A percentile compares a stretch with the other conserved stretches of the same genome.
phyloP scores from a whole-genome alignment of 1,284 basidiomycete species.

The Ustilago loliicola region DNA sequence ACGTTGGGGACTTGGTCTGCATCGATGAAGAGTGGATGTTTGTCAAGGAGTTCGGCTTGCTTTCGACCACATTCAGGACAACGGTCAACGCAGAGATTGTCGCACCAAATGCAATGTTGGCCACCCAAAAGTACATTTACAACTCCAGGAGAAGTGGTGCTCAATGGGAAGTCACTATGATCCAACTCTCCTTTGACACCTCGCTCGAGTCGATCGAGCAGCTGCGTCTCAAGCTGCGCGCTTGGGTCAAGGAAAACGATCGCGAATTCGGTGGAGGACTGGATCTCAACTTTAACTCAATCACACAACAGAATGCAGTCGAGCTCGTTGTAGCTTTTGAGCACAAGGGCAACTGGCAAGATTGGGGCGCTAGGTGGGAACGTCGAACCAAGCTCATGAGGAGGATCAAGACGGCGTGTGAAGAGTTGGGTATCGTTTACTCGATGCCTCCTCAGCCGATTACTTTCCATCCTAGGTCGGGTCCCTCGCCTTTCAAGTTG shows the following conservation, averaged over 20 bases:
- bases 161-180: slow-evolving; percentile 82
- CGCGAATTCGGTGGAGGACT: slow-evolving; percentile 73
- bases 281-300: slow-evolving; percentile 69
- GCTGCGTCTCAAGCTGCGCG: slow-evolving; percentile 76
- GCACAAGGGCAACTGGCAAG: slow-evolving; percentile 86
- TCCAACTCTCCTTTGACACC: slow-evolving; percentile 68
- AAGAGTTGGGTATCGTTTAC: slow-evolving; percentile 60
- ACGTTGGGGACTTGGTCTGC: slow-evolving; percentile 69
- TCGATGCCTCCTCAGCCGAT: slow-evolving; percentile 64
- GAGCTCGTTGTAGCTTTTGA: slow-evolving; percentile 77
- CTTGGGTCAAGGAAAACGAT: slow-evolving; percentile 78
- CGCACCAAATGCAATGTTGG: slow-evolving; percentile 83
- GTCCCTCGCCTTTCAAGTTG: slow-evolving; percentile 49
- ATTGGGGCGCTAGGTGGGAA: slow-evolving; percentile 81
- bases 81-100: slow-evolving; percentile 83
- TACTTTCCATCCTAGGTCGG: slow-evolving; percentile 56
- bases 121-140: slow-evolving; percentile 82
- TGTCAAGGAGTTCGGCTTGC: slow-evolving; percentile 77
- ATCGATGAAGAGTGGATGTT: slow-evolving; percentile 70
- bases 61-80: slow-evolving; percentile 83
- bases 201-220: slow-evolving; percentile 75
- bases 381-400: slow-evolving; percentile 67
- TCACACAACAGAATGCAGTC: slow-evolving; percentile 67
- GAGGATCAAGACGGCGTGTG: slow-evolving; percentile 56
- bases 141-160: slow-evolving; percentile 60